Evolutionary conservation across 768 basidiomycete species (phyloP), one percentile per base, ranked within the genome.

Genomic region (Tulasnella sp.): DNA sequence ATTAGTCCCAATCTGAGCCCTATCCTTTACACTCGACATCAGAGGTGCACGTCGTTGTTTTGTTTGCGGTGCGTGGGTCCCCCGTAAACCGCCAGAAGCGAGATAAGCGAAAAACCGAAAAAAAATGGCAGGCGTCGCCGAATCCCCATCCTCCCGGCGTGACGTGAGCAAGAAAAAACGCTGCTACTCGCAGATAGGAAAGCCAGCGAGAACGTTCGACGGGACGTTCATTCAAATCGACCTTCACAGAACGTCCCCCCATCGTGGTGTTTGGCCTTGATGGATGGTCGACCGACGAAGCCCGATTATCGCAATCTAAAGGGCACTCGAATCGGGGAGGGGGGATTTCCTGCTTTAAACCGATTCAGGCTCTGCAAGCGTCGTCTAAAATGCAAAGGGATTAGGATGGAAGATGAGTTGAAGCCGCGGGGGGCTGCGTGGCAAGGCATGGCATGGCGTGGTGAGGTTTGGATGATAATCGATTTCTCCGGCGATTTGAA

Each of bases 321-420:
- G 8, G 7, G 21, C 9, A 6, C 9, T 10, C 31, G 24, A 12
- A n/a, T n/a, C n/a, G n/a, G n/a, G n/a, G n/a, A n/a, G n/a, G 7
- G 8, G 9, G 18, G 62, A 68, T 18, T 10, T 14, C 16, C 16
- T 36, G 62, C 62, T 27, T 68, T 68, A 68, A 68, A 68, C 62
- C 62, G 16, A 68, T 68, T 68, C 34, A 34, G 62, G 12, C 31
- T 36, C 34, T n/a, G 27, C 18, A 27, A 68, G 16, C 62, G 62
- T 68, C 62, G 62, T 68, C 62, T 68, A 68, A 68, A 68, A 36
- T 68, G 62, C 62, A 68, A 68, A 68, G 27, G 62, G 62, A 68
- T 34, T 68, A 68, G 62, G 62, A 68, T 36, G 62, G 62, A 68
- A 68, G 62, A 68, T 68, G 62, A 68, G 62, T 68, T 68, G 62